Percentiles rank a stretch among this genome's conserved stretches.
Conservation (phyloP, 495 filamentous ascomycete genomes). For the Letharia lupina region DNA sequence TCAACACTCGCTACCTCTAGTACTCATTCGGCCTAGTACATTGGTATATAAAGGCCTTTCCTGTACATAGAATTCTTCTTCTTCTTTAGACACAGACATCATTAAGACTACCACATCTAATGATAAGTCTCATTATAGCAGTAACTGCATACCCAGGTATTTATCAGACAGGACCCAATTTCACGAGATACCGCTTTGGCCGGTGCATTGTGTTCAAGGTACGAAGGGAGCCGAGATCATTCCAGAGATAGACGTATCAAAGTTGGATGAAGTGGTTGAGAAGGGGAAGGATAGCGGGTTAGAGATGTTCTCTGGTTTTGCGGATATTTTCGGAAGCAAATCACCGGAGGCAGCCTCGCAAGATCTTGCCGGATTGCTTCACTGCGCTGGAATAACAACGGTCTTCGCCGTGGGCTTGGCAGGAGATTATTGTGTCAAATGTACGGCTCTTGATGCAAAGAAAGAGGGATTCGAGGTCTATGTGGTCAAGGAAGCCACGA, state of each 20-base stretch:
- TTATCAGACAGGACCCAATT: slow-evolving; percentile 51
- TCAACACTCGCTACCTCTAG: too few relatives aligned
- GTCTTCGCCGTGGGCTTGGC: slow-evolving; percentile 81
- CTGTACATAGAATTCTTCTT: too few relatives aligned
- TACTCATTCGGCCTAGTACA: too few relatives aligned
- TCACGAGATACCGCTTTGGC: slow-evolving; percentile 72
- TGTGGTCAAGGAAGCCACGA: slow-evolving; percentile 71
- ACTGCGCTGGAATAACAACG: slow-evolving; percentile 52
- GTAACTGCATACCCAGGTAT: too few relatives aligned
- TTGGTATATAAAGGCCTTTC: too few relatives aligned
- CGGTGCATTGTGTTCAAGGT: slow-evolving; percentile 73
- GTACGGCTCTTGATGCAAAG: slow-evolving; percentile 67
- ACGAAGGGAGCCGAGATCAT: slow-evolving; percentile 68
- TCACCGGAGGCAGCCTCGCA: slow-evolving; percentile 42
- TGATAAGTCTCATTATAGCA: too few relatives aligned
- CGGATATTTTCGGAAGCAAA: slow-evolving; percentile 57
- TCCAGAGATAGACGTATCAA: slow-evolving; percentile 55
- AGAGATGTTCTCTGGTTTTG: slow-evolving; percentile 91
- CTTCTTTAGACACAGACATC: too few relatives aligned
- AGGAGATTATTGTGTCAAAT: slow-evolving; percentile 81
- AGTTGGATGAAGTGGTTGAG: slow-evolving; percentile 56
- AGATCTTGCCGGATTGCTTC: slow-evolving; percentile 51
- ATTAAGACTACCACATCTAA: too few relatives aligned
- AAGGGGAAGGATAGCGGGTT: slow-evolving; percentile 68
- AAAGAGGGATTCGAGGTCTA: slow-evolving; percentile 68